Conservation (phyloP, 768 basidiomycete genomes). For the Termitomyces eurrhizus region DNA sequence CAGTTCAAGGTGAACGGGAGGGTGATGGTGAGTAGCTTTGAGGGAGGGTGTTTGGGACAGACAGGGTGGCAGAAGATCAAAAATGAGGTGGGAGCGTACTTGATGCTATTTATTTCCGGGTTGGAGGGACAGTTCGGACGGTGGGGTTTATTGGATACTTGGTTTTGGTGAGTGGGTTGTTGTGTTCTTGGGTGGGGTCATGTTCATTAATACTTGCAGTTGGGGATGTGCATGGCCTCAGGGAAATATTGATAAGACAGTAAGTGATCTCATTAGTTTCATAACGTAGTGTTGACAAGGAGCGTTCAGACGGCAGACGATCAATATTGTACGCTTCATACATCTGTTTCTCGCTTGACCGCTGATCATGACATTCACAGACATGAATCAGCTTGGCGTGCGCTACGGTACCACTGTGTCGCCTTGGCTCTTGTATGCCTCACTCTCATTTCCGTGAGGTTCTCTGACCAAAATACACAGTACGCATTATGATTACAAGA, state of each 20-base stretch:
- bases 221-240: slow-evolving; percentile 67
- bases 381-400: slow-evolving; percentile 38
- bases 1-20: slow-evolving; percentile 54
- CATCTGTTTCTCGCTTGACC: not conserved
- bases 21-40: slow-evolving; percentile 58
- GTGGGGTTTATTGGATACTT: slow-evolving; percentile 49
- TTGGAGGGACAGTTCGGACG: slow-evolving; percentile 39
- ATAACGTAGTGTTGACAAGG: slow-evolving; percentile 2
- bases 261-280: slow-evolving; percentile 16
- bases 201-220: slow-evolving; percentile 18
- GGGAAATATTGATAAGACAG: slow-evolving; percentile 39
- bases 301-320: slow-evolving; percentile 37
- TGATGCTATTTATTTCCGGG: slow-evolving; percentile 57
- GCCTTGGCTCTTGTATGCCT: slow-evolving; percentile 41
- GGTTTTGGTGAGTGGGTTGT: slow-evolving; percentile 39
- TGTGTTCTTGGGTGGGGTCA: not conserved
- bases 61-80: slow-evolving; percentile 42
- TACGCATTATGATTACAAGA: slow-evolving; percentile 55
- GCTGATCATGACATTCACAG: slow-evolving; percentile 18
- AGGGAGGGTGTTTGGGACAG: slow-evolving; percentile 57
- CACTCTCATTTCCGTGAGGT: not conserved
- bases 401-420: slow-evolving; percentile 45
- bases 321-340: slow-evolving; percentile 37
- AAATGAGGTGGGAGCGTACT: slow-evolving; percentile 41
- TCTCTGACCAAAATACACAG: slow-evolving; percentile 26